Evolutionary conservation across 2,329 filamentous ascomycete species (phyloP), one percentile per base, ranked within the genome.

Genomic region (Apiospora aurea): DNA sequence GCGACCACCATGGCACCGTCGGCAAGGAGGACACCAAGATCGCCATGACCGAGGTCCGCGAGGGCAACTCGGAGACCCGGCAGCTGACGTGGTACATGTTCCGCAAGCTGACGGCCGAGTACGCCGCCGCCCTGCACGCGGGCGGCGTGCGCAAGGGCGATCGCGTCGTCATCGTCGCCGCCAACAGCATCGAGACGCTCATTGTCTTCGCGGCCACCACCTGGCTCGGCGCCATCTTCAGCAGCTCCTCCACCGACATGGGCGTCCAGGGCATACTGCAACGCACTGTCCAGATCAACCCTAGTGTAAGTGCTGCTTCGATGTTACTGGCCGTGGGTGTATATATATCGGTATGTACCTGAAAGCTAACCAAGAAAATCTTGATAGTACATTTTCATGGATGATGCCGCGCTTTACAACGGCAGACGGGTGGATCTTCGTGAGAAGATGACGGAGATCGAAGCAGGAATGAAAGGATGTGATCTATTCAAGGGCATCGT

Each of bases 201-300:
- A 84, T 91, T 2, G 88, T 94, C 1, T 92, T 93, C 78, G 83
- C 94, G 72, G 94, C 93, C 0, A 87, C 90, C 0, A 88, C 88
- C 0, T 91, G 92, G 80, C 77, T 96, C 1, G 94, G 94, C 0
- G 94, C 87, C 0, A 80, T 97, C 0, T 96, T 96, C 79, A 93
- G 90, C 75, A 93, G 89, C 67, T 92, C 89, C 70, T 93, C 91
- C 10, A 96, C 94, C 0, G 94, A 97, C 81, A 96, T 96, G 91
- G 94, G 94, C 0, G 90, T 92, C 18, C 91, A 91, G 74, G 94
- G 94, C 0, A 88, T 97, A 24, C 77, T 97, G 76, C 93, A 96
- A 81, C 85, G 94, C 46, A 85, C 93, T 38, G 82, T 91, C 68
- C 94, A 96, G 83, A 90, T 96, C 73, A 87, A 91, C 75, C 94